Evolutionary conservation across 2,329 filamentous ascomycete genomes (phyloP), one percentile per base, ranked within the genome.

Genomic region (Penicillium sp.): DNA sequence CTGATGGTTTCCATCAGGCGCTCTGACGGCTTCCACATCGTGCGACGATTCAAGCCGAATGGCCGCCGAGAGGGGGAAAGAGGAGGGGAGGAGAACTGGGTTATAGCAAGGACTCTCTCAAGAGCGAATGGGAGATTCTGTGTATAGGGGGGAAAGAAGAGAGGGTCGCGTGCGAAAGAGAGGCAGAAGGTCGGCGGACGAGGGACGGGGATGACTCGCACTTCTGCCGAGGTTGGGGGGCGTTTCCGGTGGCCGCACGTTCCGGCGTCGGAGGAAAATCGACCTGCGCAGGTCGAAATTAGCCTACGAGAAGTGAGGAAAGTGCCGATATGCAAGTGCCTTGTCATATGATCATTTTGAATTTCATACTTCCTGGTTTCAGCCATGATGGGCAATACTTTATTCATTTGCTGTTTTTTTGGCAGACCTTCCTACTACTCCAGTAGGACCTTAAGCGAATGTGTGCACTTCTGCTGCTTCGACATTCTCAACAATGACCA

Each of bases 1-100:
- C 89, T 88, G 88, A 97, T 97, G 82, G 90, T 96, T 70, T 95
- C 90, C 91, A 96, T 95, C 87, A 98, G 80, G 81, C 87, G 85
- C 78, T 93, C 90, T 64, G 90, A 90, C 76, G 89, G 89, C 82
- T 89, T 96, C 94, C 94, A 98, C 93, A 97, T 97, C 62, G 61
- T 77, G 71, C 61, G 50, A 57, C 37, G 53, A 60, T 61, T 64
- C 56, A 66, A 70, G 72, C 70, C 72, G 44, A 50, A 61, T 46
- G 72, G 71, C 70, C 72, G 64, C 61, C 35, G 33, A 59, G 52
- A 19, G 22, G n/a, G 36, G 36, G 40, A 19, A 18, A 10, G 37
- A 40, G 49, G 46, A 50, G 44, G 41, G 54, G 31, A 19, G 53
- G 54, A 56, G 55, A 39, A 39, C 31, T 31, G 31, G 31, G 31